phyloP scores from a whole-genome alignment of 73 alveolate species.

The Paramecium biaurelia region DNA sequence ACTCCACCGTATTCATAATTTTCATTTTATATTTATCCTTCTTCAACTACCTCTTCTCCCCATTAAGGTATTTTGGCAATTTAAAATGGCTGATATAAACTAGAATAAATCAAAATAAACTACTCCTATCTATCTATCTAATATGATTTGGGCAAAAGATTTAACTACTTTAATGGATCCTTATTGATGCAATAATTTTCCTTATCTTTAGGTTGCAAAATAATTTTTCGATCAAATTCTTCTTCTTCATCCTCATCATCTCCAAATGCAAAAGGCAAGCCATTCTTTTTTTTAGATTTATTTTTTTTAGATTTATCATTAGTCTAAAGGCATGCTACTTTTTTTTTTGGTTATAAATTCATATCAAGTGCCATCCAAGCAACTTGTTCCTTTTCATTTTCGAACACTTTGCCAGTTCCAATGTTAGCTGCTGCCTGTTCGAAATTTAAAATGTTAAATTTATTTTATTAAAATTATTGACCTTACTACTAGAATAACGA shows the following conservation, averaged over 20 bases:
- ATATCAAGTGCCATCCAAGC: conserved; percentile 26
- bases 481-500: neutral
- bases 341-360: neutral
- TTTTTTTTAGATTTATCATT: neutral
- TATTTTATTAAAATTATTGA: neutral
- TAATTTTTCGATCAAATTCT: neutral
- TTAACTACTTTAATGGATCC: neutral
- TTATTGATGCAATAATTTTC: neutral
- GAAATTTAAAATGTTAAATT: neutral
- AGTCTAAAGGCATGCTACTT: neutral
- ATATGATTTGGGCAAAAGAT: neutral
- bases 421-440: neutral
- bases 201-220: neutral
- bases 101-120: neutral
- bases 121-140: neutral
- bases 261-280: neutral
- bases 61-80: neutral
- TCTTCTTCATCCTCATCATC: conserved; percentile 8
- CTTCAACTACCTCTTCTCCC: neutral
- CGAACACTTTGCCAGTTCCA: neutral
- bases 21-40: neutral
- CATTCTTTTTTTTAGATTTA: neutral
- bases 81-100: neutral
- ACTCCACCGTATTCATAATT: neutral
- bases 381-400: neutral